Evolutionary conservation across 805 yeast species (phyloP).

Genomic region (Saccharomyces kudriavzevii): DNA sequence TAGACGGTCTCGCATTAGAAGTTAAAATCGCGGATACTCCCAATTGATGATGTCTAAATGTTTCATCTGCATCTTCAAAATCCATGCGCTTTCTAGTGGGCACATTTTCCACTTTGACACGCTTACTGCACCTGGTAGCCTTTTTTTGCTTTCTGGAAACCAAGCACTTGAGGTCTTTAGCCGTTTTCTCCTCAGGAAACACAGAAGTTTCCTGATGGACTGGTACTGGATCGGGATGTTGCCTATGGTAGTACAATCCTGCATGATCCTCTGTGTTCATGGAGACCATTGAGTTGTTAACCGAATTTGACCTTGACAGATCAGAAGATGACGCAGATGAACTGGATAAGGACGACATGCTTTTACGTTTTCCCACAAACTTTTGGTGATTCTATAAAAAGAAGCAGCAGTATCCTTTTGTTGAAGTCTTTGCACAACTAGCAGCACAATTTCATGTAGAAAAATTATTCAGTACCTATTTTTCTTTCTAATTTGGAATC

Average conservation of each 20-base stretch:
- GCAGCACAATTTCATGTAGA: not conserved
- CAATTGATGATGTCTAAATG: not conserved
- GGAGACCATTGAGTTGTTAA: conserved; percentile 27
- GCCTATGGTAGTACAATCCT: conserved; percentile 41
- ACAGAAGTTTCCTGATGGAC: conserved; percentile 20
- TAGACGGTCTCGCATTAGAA: conserved; percentile 14
- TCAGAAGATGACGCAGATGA: not conserved
- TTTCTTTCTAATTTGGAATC: not conserved
- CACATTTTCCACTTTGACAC: too few relatives aligned
- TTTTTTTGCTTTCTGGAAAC: not conserved
- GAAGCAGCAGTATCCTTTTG: not conserved
- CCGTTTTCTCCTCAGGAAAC: not conserved
- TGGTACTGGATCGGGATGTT: conserved; percentile 37
- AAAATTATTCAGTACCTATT: not conserved
- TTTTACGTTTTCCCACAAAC: not conserved
- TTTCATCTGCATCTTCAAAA: not conserved
- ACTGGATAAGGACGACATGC: not conserved
- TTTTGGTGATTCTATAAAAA: not conserved
- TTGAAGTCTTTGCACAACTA: not conserved
- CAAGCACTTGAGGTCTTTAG: not conserved
- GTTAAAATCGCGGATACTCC: not conserved
- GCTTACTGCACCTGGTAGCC: not conserved
- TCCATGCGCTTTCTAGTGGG: not conserved
- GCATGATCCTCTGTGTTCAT: conserved; percentile 33
- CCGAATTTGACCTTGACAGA: conserved; percentile 19